phyloP scores from a whole-genome alignment of 495 filamentous ascomycete genomes.

The Bryoglossum gracile region DNA sequence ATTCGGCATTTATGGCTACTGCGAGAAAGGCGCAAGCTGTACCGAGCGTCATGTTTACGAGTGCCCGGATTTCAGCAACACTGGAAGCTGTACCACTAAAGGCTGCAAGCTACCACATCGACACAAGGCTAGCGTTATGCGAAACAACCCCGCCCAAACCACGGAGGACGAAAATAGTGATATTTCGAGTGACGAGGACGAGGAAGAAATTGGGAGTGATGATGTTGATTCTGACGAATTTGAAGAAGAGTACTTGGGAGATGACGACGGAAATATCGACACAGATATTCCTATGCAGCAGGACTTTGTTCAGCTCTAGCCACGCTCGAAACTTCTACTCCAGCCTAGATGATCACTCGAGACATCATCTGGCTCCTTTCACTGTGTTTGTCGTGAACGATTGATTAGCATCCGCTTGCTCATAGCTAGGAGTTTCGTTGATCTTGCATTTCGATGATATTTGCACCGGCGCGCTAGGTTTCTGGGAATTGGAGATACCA shows the following conservation, averaged over 20 bases:
- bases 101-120: conserved; percentile 82
- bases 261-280: conserved; percentile 36
- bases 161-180: conserved; percentile 60
- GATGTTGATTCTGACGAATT: conserved; percentile 87
- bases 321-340: no score
- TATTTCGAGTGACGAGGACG: conserved; percentile 78
- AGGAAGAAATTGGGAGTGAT: conserved; percentile 69
- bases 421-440: conserved; percentile 5
- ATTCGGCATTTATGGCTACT: conserved; percentile 87
- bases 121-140: conserved; percentile 68
- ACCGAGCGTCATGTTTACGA: conserved; percentile 79
- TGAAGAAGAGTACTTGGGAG: conserved; percentile 53
- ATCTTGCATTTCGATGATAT: conserved; percentile 9
- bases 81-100: conserved; percentile 71
- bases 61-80: conserved; percentile 93
- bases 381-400: no score
- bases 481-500: conserved; percentile 1
- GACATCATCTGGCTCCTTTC: no score
- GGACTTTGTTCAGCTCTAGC: conserved; percentile 64
- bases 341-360: no score
- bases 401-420: not conserved
- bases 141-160: conserved; percentile 27
- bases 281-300: conserved; percentile 55
- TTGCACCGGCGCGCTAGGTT: not conserved
- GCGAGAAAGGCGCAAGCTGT: conserved; percentile 73